Evolutionary conservation across 176 grass and related monocot species (phyloP), one percentile per base, ranked within the genome.

Genomic region (Zea luxurians): DNA sequence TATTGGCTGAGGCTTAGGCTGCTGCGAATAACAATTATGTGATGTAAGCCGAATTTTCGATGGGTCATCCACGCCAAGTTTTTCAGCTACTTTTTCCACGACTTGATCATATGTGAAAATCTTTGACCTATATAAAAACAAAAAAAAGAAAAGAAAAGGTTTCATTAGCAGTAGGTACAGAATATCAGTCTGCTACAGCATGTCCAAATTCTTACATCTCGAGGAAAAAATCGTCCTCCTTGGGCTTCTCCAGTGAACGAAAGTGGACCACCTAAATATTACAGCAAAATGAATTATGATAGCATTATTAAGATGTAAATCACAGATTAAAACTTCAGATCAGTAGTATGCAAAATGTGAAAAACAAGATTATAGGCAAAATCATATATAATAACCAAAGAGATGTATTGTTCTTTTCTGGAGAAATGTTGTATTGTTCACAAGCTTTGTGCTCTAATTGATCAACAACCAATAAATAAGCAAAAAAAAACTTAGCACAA

Each of bases 1-100:
- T 78, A 99, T 95, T n/a, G 96, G 92, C 68, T 99, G 96, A 52
- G 96, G 96, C 76, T 99, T 99, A 74, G 96, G 96, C 74, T 99
- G 96, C 64, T 99, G 96, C 38, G 96, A 99, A 73, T 99, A 99
- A 78, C 96, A 95, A 80, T 99, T 99, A 80, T 99, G 96, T 73
- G 96, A 95, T 80, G 92, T 99, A 48, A 99, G 90, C 66, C 92
- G 86, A 78, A 99, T 95, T 99, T 99, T 99, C 4, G 92, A 85
- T 76, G 96, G 90, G 65, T 99, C 92, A 61, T 99, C 89, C 37
- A 99, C 64, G 60, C 79, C 90, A 87, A 99, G 86, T 66, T 95
- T 89, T 78, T 74, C 70, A 79, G 96, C 96, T 70, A 99, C 96
- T 77, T 81, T 99, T 85, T 99, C 92, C 47, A 99, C 96, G 40